These are phyloP conservation scores for Solanum medicagineum DNA, from an alignment of 257 asterid species.

Conservation along the genomic window DNA sequence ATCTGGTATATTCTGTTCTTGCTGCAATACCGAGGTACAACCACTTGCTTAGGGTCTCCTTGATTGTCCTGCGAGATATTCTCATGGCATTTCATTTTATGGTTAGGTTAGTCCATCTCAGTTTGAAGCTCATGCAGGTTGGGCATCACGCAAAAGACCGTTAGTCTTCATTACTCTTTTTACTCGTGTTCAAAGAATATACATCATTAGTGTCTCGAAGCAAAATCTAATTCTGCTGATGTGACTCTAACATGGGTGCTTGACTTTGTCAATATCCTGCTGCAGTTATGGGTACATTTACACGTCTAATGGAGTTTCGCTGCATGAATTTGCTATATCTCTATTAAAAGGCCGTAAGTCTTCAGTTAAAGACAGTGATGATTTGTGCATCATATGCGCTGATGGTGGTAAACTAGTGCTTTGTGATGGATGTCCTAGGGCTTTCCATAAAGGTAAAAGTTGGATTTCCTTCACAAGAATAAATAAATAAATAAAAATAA, in stretches of 20 bases:
- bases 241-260: constrained; percentile 1
- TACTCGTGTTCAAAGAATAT: constrained; percentile 5
- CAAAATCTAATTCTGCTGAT: background rate
- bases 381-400: constrained; percentile 91
- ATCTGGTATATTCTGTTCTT: constrained; percentile 68
- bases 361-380: constrained; percentile 66
- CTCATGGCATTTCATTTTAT: constrained; percentile 14
- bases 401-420: constrained; percentile 99
- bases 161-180: constrained; percentile 25
- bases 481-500: no score
- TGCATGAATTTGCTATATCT: constrained; percentile 81
- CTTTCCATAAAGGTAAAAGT: constrained; percentile 87
- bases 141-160: constrained; percentile 98
- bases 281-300: constrained; percentile 91
- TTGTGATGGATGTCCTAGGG: constrained; percentile 99
- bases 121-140: constrained; percentile 99
- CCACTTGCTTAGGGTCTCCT: constrained; percentile 2
- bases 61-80: constrained; percentile 1
- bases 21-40: constrained; percentile 82
- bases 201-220: background rate
- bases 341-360: constrained; percentile 69
- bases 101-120: constrained; percentile 93
- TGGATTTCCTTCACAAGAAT: background rate
- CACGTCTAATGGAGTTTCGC: constrained; percentile 95
- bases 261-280: constrained; percentile 13